These are phyloP conservation scores for Mucor indicus DNA, from an alignment of 371 early-diverging fungal species.

Conservation along the genomic window DNA sequence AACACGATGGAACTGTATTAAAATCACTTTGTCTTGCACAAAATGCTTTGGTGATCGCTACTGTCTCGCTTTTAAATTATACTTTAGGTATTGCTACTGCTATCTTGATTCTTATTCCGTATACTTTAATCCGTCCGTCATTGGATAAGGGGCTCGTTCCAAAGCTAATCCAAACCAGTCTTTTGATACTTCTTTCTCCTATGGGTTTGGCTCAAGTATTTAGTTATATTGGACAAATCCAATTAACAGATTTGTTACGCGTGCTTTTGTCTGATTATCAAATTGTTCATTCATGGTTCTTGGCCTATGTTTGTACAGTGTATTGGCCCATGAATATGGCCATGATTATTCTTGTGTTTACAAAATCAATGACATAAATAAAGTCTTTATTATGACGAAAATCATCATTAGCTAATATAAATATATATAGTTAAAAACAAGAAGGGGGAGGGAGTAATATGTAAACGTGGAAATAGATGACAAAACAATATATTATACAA, in stretches of 20 bases:
- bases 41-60: conserved; percentile 70
- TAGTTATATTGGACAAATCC: conserved; percentile 18
- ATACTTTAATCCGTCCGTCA: conserved; percentile 55
- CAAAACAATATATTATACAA: neutral
- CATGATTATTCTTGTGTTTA: conserved; percentile 42
- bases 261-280: conserved; percentile 55
- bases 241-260: conserved; percentile 25
- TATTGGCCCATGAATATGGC: conserved; percentile 74
- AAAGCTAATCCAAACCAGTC: conserved; percentile 33
- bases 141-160: neutral
- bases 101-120: conserved; percentile 63
- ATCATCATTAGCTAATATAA: neutral
- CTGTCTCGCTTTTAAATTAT: conserved; percentile 81
- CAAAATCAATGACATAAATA: conserved; percentile 3
- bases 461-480: neutral
- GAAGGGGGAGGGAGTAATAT: neutral
- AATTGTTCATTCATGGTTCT: conserved; percentile 58
- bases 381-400: neutral
- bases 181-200: conserved; percentile 48
- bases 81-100: conserved; percentile 76
- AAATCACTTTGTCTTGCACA: conserved; percentile 68
- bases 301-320: conserved; percentile 55
- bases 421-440: no score
- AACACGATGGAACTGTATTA: conserved; percentile 51
- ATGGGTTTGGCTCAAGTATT: conserved; percentile 41